Evolutionary conservation across 2,329 filamentous ascomycete genomes (phyloP).

Genomic region (Cytospora paraplurivora): DNA sequence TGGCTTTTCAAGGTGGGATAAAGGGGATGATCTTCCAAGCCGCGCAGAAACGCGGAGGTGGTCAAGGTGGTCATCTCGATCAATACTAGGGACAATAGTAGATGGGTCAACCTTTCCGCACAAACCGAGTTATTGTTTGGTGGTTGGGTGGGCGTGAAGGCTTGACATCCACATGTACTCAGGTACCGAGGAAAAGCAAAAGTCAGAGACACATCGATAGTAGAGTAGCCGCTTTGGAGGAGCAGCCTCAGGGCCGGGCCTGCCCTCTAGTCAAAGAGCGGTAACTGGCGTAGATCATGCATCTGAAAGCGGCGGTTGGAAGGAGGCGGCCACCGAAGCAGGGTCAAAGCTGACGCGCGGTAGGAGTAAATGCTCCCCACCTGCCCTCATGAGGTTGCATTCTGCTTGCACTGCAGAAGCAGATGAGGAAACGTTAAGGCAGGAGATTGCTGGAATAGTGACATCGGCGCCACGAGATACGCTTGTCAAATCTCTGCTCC

Average conservation of each 20-base stretch:
- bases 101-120: background rate
- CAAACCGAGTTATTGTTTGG: too few relatives aligned
- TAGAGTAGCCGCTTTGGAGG: background rate
- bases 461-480: conserved; percentile 3
- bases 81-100: background rate
- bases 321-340: background rate
- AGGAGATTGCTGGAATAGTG: background rate
- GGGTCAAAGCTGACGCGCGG: background rate
- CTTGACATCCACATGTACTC: background rate
- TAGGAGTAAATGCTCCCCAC: background rate
- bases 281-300: conserved; percentile 2
- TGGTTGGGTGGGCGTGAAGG: background rate
- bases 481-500: background rate
- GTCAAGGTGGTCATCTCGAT: conserved; percentile 8
- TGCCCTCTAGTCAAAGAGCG: background rate
- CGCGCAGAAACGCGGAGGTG: background rate
- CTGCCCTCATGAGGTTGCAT: background rate
- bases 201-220: background rate
- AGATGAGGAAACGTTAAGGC: background rate
- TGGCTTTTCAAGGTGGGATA: conserved; percentile 16
- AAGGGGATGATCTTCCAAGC: conserved; percentile 5
- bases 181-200: background rate
- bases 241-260: background rate
- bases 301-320: background rate
- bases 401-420: background rate